Conservation (phyloP, 2,329 filamentous ascomycete genomes). For the Cordyceps fumosorosea region DNA sequence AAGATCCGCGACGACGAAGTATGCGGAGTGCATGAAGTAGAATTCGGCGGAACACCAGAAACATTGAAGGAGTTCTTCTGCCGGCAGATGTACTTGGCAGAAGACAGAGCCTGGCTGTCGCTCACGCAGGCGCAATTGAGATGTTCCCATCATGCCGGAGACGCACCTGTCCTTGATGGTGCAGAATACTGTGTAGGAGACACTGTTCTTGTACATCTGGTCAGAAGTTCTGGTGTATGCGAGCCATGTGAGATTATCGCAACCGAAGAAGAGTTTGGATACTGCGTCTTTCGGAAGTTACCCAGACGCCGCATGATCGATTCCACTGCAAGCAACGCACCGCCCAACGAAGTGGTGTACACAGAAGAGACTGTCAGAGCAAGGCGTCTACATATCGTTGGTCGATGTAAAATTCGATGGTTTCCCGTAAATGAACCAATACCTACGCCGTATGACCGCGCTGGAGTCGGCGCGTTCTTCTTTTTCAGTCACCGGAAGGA, state of each 20-base stretch:
- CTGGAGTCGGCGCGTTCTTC: conserved; percentile 61
- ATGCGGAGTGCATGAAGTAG: conserved; percentile 48
- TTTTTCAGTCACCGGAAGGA: conserved; percentile 45
- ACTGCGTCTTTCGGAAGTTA: conserved; percentile 44
- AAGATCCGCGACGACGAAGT: conserved; percentile 51
- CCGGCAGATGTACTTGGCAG: conserved; percentile 59
- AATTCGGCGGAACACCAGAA: conserved; percentile 47
- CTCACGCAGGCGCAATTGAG: conserved; percentile 47
- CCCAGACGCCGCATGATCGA: conserved; percentile 40
- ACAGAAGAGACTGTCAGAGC: conserved; percentile 39
- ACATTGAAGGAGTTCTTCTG: conserved; percentile 55
- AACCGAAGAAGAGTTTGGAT: conserved; percentile 24
- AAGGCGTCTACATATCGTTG: conserved; percentile 35
- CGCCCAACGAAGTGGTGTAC: conserved; percentile 54
- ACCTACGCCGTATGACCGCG: conserved; percentile 56
- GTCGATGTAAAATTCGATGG: conserved; percentile 54
- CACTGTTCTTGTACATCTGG: conserved; percentile 45
- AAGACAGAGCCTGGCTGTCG: conserved; percentile 55
- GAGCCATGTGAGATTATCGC: conserved; percentile 56
- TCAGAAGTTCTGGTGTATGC: conserved; percentile 27
- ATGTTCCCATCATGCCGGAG: conserved; percentile 38
- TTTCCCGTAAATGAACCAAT: conserved; percentile 42
- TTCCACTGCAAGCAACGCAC: conserved; percentile 21
- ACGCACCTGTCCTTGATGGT: conserved; percentile 2
- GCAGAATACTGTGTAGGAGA: conserved; percentile 45